phyloP scores from a whole-genome alignment of 331 rosid species.

The Cydonia oblonga region DNA sequence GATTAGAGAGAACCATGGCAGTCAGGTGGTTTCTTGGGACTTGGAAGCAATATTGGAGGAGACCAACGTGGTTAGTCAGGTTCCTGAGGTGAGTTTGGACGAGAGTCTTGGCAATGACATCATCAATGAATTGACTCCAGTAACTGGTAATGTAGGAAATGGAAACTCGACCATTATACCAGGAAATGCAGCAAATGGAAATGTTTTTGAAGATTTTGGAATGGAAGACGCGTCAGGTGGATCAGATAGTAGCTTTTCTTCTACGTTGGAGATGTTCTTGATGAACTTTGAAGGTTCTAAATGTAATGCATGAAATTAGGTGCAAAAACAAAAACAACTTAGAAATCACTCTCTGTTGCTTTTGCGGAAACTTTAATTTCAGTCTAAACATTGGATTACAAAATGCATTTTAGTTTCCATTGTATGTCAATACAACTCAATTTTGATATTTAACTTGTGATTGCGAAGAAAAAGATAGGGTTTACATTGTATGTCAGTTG shows the following conservation, averaged over 20 bases:
- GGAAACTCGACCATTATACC: not conserved
- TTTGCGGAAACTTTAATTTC: too few species aligned
- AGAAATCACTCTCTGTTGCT: too few species aligned
- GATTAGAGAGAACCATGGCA: not conserved
- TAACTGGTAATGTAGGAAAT: not conserved
- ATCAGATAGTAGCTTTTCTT: not conserved
- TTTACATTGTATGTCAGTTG: too few species aligned
- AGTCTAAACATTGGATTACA: too few species aligned
- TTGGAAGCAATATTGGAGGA: too few species aligned
- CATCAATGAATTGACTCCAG: not conserved
- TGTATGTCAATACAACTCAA: too few species aligned
- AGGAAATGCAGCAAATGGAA: not conserved
- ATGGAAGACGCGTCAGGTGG: not conserved
- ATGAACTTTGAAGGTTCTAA: not conserved
- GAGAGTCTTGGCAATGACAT: not conserved
- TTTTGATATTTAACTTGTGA: too few species aligned
- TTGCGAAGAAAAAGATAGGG: too few species aligned
- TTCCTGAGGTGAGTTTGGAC: not conserved
- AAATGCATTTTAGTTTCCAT: too few species aligned
- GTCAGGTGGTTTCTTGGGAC: too few species aligned
- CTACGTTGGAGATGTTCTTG: constrained; percentile 1
- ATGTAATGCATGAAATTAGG: not conserved
- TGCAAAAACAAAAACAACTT: not conserved
- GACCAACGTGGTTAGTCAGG: too few species aligned
- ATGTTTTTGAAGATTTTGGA: not conserved